A percentile compares a stretch with the other conserved stretches of the same genome.
These are phyloP conservation scores for Aotearoamyces nothofagi DNA, from an alignment of 2,329 filamentous ascomycete genomes.

Conservation along the genomic window DNA sequence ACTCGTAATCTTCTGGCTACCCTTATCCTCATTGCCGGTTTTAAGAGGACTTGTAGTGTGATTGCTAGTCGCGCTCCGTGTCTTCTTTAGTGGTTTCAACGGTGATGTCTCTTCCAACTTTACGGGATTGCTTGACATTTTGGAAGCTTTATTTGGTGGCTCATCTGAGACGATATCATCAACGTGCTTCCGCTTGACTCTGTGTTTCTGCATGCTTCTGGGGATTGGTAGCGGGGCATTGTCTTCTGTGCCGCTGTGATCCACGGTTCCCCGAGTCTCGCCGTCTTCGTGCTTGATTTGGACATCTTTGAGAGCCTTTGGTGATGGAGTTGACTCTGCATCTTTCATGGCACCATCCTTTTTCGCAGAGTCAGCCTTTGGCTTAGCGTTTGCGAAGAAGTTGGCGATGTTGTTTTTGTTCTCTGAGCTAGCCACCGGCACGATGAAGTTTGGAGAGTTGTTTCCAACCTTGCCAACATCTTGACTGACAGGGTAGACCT, in stretches of 20 bases:
- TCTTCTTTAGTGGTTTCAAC: conserved; percentile 10
- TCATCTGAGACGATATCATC: conserved; percentile 11
- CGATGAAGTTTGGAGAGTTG: conserved; percentile 67
- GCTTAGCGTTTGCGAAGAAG: conserved; percentile 55
- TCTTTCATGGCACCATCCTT: conserved; percentile 4
- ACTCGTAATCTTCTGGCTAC: conserved; percentile 31
- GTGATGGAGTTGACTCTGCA: conserved; percentile 4
- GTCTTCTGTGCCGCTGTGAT: conserved; percentile 14
- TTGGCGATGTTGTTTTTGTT: conserved; percentile 92
- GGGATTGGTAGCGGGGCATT: conserved; percentile 15
- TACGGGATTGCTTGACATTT: conserved; percentile 9
- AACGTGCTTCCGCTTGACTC: conserved; percentile 15
- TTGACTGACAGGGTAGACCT: conserved; percentile 73
- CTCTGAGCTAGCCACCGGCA: conserved; percentile 69
- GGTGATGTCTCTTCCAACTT: conserved; percentile 7
- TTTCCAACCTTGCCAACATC: conserved; percentile 93
- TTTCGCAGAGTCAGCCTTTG: conserved; percentile 5
- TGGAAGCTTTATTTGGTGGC: conserved; percentile 12
- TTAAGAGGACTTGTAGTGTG: conserved; percentile 14
- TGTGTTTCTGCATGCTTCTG: conserved; percentile 9
- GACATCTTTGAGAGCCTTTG: not conserved
- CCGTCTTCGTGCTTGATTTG: conserved; percentile 12
- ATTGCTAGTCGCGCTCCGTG: conserved; percentile 18
- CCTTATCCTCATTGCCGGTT: conserved; percentile 10
- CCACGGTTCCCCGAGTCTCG: conserved; percentile 12